Percentiles rank a stretch among this genome's conserved stretches.
phyloP scores from a whole-genome alignment of 2,329 filamentous ascomycete species.

The Cadophora malorum region DNA sequence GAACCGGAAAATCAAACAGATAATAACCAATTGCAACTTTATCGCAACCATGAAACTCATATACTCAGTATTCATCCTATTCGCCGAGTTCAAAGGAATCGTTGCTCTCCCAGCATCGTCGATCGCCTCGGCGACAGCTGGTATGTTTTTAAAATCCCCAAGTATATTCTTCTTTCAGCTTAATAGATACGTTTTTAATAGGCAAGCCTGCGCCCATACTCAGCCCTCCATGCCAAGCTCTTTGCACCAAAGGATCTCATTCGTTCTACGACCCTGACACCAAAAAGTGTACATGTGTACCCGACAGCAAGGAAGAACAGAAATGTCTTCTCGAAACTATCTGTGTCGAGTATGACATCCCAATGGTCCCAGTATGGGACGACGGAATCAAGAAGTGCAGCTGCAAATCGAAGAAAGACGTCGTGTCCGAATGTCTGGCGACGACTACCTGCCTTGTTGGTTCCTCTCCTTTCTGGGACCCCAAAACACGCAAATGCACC shows the following conservation, averaged over 20 bases:
- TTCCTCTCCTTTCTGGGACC: background rate
- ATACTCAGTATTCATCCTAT: background rate
- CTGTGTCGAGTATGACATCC: constrained; percentile 1
- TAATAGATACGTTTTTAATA: background rate
- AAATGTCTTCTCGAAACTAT: background rate
- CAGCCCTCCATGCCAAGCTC: constrained; percentile 4
- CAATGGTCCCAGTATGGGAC: background rate
- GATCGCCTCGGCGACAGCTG: too few species aligned
- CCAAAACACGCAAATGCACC: background rate
- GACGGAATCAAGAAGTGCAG: background rate
- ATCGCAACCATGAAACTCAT: background rate
- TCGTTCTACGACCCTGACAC: background rate
- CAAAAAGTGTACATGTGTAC: background rate
- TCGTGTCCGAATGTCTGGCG: background rate
- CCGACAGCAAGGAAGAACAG: background rate
- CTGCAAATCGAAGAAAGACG: background rate
- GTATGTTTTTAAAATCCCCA: background rate
- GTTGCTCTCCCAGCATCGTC: background rate
- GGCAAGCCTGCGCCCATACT: background rate
- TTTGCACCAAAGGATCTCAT: background rate
- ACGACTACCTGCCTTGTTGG: background rate
- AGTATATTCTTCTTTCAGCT: background rate
- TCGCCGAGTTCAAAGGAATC: background rate
- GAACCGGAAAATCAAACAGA: background rate
- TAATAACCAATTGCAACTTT: background rate